These are phyloP conservation scores for Lepidium africanum DNA, from an alignment of 345 rosid species.

Conservation along the genomic window DNA sequence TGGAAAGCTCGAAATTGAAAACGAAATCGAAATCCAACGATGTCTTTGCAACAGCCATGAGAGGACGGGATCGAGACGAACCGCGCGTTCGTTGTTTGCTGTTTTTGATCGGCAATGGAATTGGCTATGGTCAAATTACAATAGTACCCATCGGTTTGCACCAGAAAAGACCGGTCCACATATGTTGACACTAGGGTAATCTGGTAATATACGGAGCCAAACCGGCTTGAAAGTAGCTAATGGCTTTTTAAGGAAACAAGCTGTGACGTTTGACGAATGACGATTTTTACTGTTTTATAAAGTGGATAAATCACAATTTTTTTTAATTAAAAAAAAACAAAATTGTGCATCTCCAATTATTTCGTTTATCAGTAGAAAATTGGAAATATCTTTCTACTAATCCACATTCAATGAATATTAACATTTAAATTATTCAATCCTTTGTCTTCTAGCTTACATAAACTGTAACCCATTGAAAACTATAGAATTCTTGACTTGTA, in stretches of 20 bases:
- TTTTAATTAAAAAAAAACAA: background rate
- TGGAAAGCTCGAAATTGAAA: slow-evolving; percentile 41
- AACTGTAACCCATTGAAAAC: too few relatives aligned
- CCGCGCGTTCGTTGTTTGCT: slow-evolving; percentile 37
- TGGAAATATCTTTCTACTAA: background rate
- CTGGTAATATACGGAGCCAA: background rate
- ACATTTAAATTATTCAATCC: background rate
- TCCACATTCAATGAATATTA: background rate
- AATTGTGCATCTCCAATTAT: background rate
- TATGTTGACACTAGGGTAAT: slow-evolving; percentile 12
- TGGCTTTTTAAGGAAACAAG: slow-evolving; percentile 21
- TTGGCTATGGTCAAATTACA: slow-evolving; percentile 31
- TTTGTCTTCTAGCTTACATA: background rate
- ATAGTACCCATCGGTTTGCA: slow-evolving; percentile 31
- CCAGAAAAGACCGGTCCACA: background rate
- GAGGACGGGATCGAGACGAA: slow-evolving; percentile 46
- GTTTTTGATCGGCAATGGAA: slow-evolving; percentile 81
- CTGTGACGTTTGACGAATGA: slow-evolving; percentile 22
- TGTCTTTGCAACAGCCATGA: slow-evolving; percentile 51
- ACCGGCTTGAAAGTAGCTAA: slow-evolving; percentile 26
- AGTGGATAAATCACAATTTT: slow-evolving; percentile 9
- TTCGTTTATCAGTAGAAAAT: background rate
- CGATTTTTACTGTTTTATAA: slow-evolving; percentile 1
- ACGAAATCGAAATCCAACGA: slow-evolving; percentile 29
- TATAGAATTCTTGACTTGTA: background rate